Evolutionary conservation across 2,329 filamentous ascomycete species (phyloP).

Genomic region (Claviceps paspali): DNA sequence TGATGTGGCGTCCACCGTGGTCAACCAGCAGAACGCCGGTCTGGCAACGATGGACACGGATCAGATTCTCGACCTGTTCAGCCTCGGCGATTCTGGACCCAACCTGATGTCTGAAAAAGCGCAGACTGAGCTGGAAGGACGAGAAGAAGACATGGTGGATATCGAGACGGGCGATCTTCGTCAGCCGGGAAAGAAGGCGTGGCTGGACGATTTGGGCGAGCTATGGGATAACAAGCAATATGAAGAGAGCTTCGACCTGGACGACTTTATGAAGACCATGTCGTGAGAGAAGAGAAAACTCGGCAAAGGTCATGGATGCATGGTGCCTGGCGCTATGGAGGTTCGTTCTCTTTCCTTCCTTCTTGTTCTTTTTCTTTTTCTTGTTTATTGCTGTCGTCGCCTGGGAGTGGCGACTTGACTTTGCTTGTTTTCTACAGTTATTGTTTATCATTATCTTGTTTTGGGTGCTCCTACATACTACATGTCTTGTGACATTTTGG

Average conservation of each 20-base stretch:
- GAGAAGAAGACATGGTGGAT: constrained; percentile 80
- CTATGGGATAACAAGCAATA: constrained; percentile 97
- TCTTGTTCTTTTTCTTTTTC: neutral
- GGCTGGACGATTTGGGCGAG: constrained; percentile 87
- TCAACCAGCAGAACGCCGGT: constrained; percentile 97
- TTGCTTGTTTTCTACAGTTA: too few species aligned
- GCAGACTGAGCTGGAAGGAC: constrained; percentile 40
- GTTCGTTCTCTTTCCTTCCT: too few species aligned
- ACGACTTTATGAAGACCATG: constrained; percentile 92
- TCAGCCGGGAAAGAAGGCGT: constrained; percentile 92
- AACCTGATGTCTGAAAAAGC: constrained; percentile 47
- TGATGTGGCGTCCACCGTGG: constrained; percentile 92
- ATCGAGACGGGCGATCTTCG: constrained; percentile 82
- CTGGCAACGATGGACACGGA: constrained; percentile 94
- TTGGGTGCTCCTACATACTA: neutral
- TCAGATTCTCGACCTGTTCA: constrained; percentile 94
- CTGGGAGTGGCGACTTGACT: neutral
- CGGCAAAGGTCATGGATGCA: too few species aligned
- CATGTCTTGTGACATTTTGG: neutral
- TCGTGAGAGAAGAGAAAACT: constrained; percentile 26
- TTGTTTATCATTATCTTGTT: too few species aligned
- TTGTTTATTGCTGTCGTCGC: neutral
- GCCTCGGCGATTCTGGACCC: constrained; percentile 63
- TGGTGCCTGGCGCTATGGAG: too few species aligned
- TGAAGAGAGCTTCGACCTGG: constrained; percentile 92